Conservation (phyloP, 2,329 filamentous ascomycete species). For the Dactylellina haptotyla region DNA sequence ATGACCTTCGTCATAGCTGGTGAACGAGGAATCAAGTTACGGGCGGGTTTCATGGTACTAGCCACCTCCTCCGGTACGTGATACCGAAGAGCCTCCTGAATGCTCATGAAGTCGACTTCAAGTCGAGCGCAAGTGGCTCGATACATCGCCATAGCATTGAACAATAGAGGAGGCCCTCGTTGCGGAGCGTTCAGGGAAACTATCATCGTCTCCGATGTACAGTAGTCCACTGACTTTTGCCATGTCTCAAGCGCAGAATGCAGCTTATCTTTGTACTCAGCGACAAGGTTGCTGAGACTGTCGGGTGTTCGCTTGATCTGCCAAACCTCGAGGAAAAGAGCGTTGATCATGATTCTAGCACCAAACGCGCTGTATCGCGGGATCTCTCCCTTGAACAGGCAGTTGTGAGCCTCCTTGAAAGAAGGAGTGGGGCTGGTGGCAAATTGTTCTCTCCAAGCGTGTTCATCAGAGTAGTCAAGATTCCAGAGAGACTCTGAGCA, state of each 20-base stretch:
- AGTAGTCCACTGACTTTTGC: slow-evolving; percentile 94
- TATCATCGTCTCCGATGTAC: slow-evolving; percentile 87
- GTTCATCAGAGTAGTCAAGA: slow-evolving; percentile 78
- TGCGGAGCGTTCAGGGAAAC: slow-evolving; percentile 93
- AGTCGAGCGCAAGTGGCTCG: slow-evolving; percentile 91
- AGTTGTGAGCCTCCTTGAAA: slow-evolving; percentile 93
- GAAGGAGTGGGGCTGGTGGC: slow-evolving; percentile 78
- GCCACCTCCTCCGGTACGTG: slow-evolving; percentile 98
- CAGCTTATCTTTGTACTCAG: slow-evolving; percentile 85
- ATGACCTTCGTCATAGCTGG: slow-evolving; percentile 99
- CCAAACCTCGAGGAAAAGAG: slow-evolving; percentile 97
- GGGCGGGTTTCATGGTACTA: slow-evolving; percentile 92
- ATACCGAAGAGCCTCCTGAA: slow-evolving; percentile 95
- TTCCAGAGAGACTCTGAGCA: slow-evolving; percentile 97
- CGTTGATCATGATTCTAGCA: slow-evolving; percentile 98
- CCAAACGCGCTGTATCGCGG: slow-evolving; percentile 95
- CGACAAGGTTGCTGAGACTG: slow-evolving; percentile 94
- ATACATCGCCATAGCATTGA: slow-evolving; percentile 98
- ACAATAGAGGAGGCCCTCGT: slow-evolving; percentile 93
- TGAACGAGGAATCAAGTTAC: slow-evolving; percentile 92
- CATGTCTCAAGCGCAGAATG: slow-evolving; percentile 96
- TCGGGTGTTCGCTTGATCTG: slow-evolving; percentile 99
- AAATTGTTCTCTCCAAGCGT: slow-evolving; percentile 83
- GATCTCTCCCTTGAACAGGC: slow-evolving; percentile 90
- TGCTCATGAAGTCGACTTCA: slow-evolving; percentile 92